A percentile compares a stretch with the other conserved stretches of the same genome.
Evolutionary conservation across 2,329 filamentous ascomycete genomes (phyloP).

Genomic region (Colletotrichum sp.): DNA sequence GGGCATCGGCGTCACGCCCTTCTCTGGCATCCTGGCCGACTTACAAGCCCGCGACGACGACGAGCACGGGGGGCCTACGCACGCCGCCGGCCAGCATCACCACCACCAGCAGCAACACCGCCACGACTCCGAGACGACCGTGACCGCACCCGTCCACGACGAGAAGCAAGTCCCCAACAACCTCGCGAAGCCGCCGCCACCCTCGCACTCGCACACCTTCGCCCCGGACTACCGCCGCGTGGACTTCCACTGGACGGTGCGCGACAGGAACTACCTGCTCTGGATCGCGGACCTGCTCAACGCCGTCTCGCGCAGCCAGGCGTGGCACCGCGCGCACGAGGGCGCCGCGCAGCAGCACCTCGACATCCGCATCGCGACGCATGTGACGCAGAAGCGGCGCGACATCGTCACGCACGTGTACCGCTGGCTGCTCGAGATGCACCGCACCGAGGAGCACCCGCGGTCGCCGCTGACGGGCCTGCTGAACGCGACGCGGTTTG

Average conservation of each 20-base stretch:
- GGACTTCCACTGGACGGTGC: constrained; percentile 67
- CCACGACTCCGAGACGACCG: constrained; percentile 22
- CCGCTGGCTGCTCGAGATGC: constrained; percentile 60
- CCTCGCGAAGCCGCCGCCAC: constrained; percentile 17
- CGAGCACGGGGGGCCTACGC: constrained; percentile 31
- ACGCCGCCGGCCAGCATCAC: constrained; percentile 5
- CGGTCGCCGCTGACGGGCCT: constrained; percentile 60
- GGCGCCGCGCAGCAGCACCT: constrained; percentile 38
- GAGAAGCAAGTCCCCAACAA: not conserved
- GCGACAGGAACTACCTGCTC: constrained; percentile 59
- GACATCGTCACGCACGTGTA: constrained; percentile 60
- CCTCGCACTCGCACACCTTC: constrained; percentile 28
- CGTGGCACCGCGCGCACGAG: constrained; percentile 41
- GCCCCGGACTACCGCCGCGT: constrained; percentile 51
- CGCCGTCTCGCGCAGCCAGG: constrained; percentile 43
- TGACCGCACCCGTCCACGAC: not conserved
- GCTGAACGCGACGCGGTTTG: constrained; percentile 58
- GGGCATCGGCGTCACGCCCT: constrained; percentile 64
- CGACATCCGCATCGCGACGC: constrained; percentile 60
- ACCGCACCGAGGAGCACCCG: constrained; percentile 55
- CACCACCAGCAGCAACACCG: constrained; percentile 17
- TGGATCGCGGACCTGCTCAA: constrained; percentile 65
- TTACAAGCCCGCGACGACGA: constrained; percentile 52
- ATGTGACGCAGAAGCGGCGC: constrained; percentile 61
- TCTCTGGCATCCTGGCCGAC: constrained; percentile 61